Evolutionary conservation across 2,329 filamentous ascomycete species (phyloP).

Genomic region (Arachnomyces sp.): DNA sequence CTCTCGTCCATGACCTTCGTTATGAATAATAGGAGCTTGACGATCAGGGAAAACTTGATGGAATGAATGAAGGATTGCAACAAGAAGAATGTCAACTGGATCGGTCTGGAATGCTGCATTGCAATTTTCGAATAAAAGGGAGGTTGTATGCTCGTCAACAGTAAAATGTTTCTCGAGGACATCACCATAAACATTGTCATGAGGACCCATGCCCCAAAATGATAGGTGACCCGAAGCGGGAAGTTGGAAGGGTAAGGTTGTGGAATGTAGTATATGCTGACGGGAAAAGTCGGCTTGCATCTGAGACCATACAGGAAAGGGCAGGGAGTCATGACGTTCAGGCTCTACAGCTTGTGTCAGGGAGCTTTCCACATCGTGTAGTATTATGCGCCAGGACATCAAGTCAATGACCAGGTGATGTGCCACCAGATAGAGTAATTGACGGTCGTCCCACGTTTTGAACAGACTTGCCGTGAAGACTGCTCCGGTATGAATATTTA

Average conservation of each 20-base stretch:
- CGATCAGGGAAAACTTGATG: conserved; percentile 36
- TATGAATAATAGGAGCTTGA: conserved; percentile 35
- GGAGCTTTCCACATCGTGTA: too few relatives aligned
- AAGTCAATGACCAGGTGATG: too few relatives aligned
- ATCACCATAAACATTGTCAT: conserved; percentile 27
- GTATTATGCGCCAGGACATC: too few relatives aligned
- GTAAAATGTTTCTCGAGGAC: conserved; percentile 29
- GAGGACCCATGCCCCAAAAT: conserved; percentile 29
- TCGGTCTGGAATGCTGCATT: conserved; percentile 24
- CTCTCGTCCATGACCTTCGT: conserved; percentile 44
- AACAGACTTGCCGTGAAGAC: too few relatives aligned
- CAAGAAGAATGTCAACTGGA: conserved; percentile 29
- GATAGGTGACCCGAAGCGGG: conserved; percentile 26
- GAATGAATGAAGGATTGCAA: conserved; percentile 38
- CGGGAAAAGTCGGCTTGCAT: conserved; percentile 25
- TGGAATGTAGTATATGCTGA: conserved; percentile 8
- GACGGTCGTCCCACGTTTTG: too few relatives aligned
- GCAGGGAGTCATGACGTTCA: conserved; percentile 27
- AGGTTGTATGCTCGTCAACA: conserved; percentile 21
- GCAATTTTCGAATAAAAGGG: conserved; percentile 20
- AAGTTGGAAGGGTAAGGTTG: conserved; percentile 10
- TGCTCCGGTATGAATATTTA: too few relatives aligned
- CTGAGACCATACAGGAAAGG: conserved; percentile 29
- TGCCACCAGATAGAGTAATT: too few relatives aligned
- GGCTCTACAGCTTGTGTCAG: conserved; percentile 22